Conservation (phyloP, 2,329 filamentous ascomycete species). For the Didymella lethalis region DNA sequence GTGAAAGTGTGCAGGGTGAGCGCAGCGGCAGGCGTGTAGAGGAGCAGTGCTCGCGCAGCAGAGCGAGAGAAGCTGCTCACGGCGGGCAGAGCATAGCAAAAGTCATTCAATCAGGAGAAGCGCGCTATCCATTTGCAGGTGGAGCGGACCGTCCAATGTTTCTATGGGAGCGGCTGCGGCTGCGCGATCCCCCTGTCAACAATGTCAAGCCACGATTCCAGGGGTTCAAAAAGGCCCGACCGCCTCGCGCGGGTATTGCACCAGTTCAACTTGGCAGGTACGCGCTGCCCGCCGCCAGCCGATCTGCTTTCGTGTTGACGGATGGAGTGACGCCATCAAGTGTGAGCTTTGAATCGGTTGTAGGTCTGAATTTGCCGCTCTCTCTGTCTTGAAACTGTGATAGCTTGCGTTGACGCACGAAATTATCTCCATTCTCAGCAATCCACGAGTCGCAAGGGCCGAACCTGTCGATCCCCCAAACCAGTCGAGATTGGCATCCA, state of each 20-base stretch:
- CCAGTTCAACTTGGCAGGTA: constrained; percentile 11
- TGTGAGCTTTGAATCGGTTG: constrained; percentile 1
- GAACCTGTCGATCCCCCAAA: constrained; percentile 17
- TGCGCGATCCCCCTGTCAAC: constrained; percentile 17
- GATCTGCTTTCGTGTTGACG: constrained; percentile 6
- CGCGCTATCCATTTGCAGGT: constrained; percentile 20
- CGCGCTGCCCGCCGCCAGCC: constrained; percentile 16
- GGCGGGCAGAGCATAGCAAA: constrained; percentile 38
- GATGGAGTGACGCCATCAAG: constrained; percentile 18
- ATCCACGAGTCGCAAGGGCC: constrained; percentile 4
- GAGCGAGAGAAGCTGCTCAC: constrained; percentile 41
- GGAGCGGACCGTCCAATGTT: constrained; percentile 14
- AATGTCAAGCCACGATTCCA: constrained; percentile 19
- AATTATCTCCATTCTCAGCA: background rate
- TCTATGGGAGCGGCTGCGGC: constrained; percentile 10
- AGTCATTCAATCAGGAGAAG: constrained; percentile 21
- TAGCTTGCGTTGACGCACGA: background rate
- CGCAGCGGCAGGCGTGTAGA: constrained; percentile 33
- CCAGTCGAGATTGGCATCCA: constrained; percentile 20
- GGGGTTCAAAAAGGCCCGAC: constrained; percentile 15
- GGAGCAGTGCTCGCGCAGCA: constrained; percentile 35
- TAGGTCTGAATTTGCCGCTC: background rate
- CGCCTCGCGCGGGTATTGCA: constrained; percentile 19
- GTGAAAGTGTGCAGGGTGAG: constrained; percentile 32
- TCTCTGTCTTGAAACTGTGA: background rate